Base-by-base conservation (phyloP, 108 stramenopile genomes). In the Nitzschia sp. region DNA sequence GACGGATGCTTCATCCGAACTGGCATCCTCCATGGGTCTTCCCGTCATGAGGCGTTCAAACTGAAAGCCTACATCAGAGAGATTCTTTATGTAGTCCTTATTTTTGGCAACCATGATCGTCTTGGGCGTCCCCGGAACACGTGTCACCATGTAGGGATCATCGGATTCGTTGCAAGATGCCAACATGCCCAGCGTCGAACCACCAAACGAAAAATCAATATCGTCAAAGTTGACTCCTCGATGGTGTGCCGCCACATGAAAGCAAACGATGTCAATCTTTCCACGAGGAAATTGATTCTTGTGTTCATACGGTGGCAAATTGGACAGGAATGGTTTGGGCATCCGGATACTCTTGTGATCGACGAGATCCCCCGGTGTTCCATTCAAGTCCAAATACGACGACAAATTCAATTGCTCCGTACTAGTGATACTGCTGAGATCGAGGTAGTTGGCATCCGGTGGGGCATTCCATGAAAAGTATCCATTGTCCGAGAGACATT, bases 11-110 rank as follows among this genome's bases (percentile, higher is more conserved):
- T 58, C 63, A n/a, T 65, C 63, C 29, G 22, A 33, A 36, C 21
- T 8, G 13, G 15, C 2, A 50, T 62, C 70, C 4, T 58, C 26
- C 36, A 65, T 57, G 25, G 5, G n/a, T 6, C 38, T 16, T 16
- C 73, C 73, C 1, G 73, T 74, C 38, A 66, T 25, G 17, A 74
- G 29, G 4, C 73, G 73, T 36, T 68, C 66, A 45, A 74, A 74
- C 50, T 74, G 73, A 53, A 67, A 74, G 15, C 73, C 73, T 22
- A 16, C 21, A 35, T 59, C 73, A 21, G 73, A 45, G 3, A 36
- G 26, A 46, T 66, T 60, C 26, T 27, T 13, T 1, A 30, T 27
- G 33, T 68, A 74, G 2, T 45, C 28, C 15, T 68, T 23, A 6
- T 53, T 26, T 31, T 67, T 59, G 25, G 26, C 33, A 38, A 74